phyloP scores from a whole-genome alignment of 148 eudicot genomes.

The Gaultheria prostrata region DNA sequence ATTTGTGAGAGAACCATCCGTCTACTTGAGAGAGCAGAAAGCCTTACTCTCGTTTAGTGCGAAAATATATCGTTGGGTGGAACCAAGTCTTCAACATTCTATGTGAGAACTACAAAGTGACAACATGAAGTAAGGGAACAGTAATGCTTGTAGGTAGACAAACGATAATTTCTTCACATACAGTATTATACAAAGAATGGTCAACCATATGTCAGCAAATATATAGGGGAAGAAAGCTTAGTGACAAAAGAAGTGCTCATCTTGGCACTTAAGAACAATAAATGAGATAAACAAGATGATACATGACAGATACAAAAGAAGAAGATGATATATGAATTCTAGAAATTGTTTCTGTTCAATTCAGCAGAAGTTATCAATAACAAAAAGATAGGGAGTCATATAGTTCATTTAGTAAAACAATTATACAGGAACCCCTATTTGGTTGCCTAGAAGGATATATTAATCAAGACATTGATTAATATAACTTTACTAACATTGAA shows the following conservation, averaged over 20 bases:
- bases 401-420: background rate
- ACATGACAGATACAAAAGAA: too few relatives aligned
- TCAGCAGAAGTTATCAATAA: background rate
- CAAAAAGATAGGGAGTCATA: background rate
- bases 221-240: background rate
- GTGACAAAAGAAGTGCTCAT: background rate
- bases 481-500: too few relatives aligned
- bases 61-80: conserved; percentile 81
- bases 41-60: too few relatives aligned
- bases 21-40: too few relatives aligned
- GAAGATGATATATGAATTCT: too few relatives aligned
- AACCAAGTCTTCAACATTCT: conserved; percentile 81
- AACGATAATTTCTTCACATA: background rate
- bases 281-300: background rate
- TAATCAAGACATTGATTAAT: background rate
- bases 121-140: background rate
- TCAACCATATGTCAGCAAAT: background rate
- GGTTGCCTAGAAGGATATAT: background rate
- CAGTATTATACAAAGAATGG: too few relatives aligned
- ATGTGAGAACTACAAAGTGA: conserved; percentile 65
- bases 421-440: background rate
- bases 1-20: too few relatives aligned
- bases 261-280: background rate
- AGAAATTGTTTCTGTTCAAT: too few relatives aligned
- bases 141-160: background rate